Base-by-base conservation (phyloP, 2,329 filamentous ascomycete genomes). In the Nakataea oryzae region DNA sequence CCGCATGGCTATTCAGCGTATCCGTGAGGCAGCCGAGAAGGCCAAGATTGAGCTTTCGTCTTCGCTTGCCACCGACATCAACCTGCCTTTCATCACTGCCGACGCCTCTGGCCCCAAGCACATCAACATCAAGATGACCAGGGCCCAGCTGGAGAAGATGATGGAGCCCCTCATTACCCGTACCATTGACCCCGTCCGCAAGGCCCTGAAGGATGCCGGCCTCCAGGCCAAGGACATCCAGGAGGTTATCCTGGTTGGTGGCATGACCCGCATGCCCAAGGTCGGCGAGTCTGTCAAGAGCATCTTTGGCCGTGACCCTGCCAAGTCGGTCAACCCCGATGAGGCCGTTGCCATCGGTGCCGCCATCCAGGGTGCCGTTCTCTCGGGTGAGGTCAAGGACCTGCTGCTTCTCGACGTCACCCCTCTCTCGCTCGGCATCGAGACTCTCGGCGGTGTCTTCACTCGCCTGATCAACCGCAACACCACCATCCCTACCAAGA, bases 241-340 rank as follows among this genome's bases (percentile, higher is more conserved):
- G 79, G 93, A 97, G 75, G 91, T 97, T 70, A 96, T 97, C 76
- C 88, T 97, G 56, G 93, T 97, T 62, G 93, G 93, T 87, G 93
- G 93, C 80, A 97, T 97, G 93, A 97, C 93, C 71, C 93, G 93
- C 82, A 97, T 97, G 93, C 93, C 93, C 76, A 97, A 97, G 89
- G 93, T 97, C 69, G 84, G 86, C 66, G 92, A 97, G 81, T 95
- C 92, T 57, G 93, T 97, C 76, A 96, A 96, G 89, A 86, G 81
- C 81, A 93, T 97, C 76, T 97, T 97, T 77, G 93, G 93, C 68
- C 93, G 93, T 74, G 93, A 97, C 63, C 92, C 93, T 67, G 91
- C 93, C 78, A 97, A 97, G 86, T 96, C 93, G 60, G 93, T 97
- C 76, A 97, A 97, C 86, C 93, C 93, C 64, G 93, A 97, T 70